Conservation (phyloP, 495 filamentous ascomycete species). For the Penicillium maclennaniae region DNA sequence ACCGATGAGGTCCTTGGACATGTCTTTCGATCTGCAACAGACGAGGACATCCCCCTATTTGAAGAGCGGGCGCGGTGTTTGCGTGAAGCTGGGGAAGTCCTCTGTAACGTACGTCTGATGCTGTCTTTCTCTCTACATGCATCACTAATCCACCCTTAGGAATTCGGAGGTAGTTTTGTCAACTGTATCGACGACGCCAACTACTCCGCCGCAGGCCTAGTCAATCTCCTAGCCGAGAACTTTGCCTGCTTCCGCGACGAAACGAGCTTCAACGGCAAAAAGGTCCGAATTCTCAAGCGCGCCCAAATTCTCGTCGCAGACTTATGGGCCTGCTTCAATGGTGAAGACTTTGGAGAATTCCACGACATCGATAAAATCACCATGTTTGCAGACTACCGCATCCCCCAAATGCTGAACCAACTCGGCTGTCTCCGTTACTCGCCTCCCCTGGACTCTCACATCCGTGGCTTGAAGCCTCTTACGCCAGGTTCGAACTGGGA, state of each 20-base stretch:
- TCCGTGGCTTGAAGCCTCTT: slow-evolving; percentile 59
- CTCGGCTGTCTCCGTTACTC: slow-evolving; percentile 81
- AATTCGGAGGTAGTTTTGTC: slow-evolving; percentile 70
- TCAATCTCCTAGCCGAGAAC: slow-evolving; percentile 73
- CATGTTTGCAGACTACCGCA: slow-evolving; percentile 97
- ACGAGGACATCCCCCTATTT: slow-evolving; percentile 84
- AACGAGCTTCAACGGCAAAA: slow-evolving; percentile 63
- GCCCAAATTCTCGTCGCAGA: slow-evolving; percentile 96
- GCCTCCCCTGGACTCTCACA: slow-evolving; percentile 67
- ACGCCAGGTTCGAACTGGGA: slow-evolving; percentile 76
- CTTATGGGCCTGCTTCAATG: slow-evolving; percentile 90
- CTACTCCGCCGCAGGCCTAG: slow-evolving; percentile 74
- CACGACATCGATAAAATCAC: slow-evolving; percentile 90
- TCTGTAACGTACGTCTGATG: slow-evolving; percentile 66
- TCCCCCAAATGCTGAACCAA: slow-evolving; percentile 87
- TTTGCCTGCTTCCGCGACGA: slow-evolving; percentile 88
- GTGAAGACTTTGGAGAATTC: slow-evolving; percentile 75
- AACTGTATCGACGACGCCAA: slow-evolving; percentile 73
- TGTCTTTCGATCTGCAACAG: slow-evolving; percentile 82
- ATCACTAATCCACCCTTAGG: slow-evolving; percentile 41
- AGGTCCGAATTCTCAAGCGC: slow-evolving; percentile 81
- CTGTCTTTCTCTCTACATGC: neutral
- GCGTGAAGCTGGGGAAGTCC: slow-evolving; percentile 76
- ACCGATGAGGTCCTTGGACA: slow-evolving; percentile 67
- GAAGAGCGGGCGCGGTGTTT: slow-evolving; percentile 73